Conservation (phyloP, 2,329 filamentous ascomycete genomes). For the Pleomassaria siparia region DNA sequence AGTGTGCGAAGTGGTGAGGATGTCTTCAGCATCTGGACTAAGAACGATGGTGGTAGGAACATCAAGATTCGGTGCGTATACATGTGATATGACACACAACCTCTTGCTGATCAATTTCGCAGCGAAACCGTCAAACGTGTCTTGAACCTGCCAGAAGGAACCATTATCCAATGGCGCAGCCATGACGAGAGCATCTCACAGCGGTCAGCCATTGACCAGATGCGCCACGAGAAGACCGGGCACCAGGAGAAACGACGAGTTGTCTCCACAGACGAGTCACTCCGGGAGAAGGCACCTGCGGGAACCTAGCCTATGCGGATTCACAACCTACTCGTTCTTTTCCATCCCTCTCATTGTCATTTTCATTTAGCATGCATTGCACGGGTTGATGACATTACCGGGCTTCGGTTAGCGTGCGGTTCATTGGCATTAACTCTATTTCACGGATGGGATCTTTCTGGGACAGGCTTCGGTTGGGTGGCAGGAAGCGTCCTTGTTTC, state of each 20-base stretch:
- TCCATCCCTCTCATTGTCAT: conserved; percentile 8
- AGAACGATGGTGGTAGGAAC: conserved; percentile 87
- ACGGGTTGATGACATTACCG: conserved; percentile 16
- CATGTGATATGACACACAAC: too few relatives aligned
- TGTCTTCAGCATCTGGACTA: conserved; percentile 96
- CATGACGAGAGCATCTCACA: conserved; percentile 96
- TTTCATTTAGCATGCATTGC: conserved; percentile 22
- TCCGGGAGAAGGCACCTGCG: conserved; percentile 31
- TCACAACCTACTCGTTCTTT: conserved; percentile 8
- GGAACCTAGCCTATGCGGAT: conserved; percentile 19
- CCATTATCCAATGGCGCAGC: conserved; percentile 90
- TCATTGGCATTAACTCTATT: conserved; percentile 19
- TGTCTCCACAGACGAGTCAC: conserved; percentile 36
- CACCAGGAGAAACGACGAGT: conserved; percentile 49
- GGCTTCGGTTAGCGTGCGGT: conserved; percentile 23
- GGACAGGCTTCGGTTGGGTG: conserved; percentile 4
- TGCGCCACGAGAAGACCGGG: conserved; percentile 76
- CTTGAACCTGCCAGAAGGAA: conserved; percentile 82
- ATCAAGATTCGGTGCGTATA: conserved; percentile 85
- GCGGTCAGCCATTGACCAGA: conserved; percentile 85
- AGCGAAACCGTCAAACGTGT: conserved; percentile 94
- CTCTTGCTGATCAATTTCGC: too few relatives aligned
- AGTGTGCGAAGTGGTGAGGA: conserved; percentile 96
- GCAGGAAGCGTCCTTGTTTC: conserved; percentile 5
- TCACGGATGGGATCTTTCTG: conserved; percentile 13